phyloP scores from a whole-genome alignment of 2,329 filamentous ascomycete species.

The Zymoseptoria passerinii region DNA sequence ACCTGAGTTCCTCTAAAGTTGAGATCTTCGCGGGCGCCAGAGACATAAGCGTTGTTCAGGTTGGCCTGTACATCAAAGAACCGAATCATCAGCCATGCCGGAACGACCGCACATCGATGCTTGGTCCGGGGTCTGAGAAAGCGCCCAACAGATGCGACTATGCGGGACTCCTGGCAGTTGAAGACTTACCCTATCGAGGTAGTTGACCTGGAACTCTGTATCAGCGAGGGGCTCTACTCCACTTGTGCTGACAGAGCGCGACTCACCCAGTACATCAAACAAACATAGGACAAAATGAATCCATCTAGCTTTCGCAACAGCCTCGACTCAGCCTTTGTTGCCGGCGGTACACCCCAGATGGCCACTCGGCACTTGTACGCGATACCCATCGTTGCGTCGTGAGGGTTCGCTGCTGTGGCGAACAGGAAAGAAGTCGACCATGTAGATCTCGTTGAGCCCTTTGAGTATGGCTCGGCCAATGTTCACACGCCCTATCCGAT shows the following conservation, averaged over 20 bases:
- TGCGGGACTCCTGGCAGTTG: background rate
- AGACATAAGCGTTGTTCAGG: constrained; percentile 48
- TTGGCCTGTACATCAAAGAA: constrained; percentile 30
- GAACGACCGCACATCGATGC: background rate
- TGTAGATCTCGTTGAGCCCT: background rate
- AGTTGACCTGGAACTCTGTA: constrained; percentile 10
- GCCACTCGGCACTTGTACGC: constrained; percentile 17
- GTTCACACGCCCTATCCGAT: background rate
- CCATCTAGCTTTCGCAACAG: constrained; percentile 26
- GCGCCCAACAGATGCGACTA: too few relatives aligned
- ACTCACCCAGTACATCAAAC: constrained; percentile 31
- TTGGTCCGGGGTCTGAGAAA: too few relatives aligned
- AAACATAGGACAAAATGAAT: constrained; percentile 32
- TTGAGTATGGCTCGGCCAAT: background rate
- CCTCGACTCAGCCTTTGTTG: constrained; percentile 18
- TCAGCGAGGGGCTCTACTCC: background rate
- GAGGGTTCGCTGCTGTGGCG: background rate
- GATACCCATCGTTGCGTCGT: constrained; percentile 13
- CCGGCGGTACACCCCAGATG: constrained; percentile 21
- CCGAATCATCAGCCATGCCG: constrained; percentile 10
- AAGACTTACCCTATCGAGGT: constrained; percentile 34
- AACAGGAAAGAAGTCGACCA: too few relatives aligned
- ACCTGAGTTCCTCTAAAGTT: constrained; percentile 36
- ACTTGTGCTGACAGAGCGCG: background rate
- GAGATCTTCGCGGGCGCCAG: constrained; percentile 47